Conservation (phyloP, 306 rosid species). For the Abrus pulchellus region DNA sequence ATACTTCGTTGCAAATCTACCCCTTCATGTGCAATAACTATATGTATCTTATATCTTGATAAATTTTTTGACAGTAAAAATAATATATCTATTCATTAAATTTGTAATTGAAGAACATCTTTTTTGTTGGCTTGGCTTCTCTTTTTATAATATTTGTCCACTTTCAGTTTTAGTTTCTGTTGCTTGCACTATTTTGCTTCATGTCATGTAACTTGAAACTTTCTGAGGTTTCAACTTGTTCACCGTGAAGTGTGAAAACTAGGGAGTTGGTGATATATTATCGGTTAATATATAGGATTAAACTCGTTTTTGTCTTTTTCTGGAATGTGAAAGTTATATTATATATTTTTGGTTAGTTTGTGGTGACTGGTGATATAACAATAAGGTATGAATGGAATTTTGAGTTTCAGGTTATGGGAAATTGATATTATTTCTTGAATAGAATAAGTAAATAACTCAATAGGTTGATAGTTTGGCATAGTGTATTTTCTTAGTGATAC, state of each 20-base stretch:
- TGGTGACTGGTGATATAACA: constrained; percentile 24
- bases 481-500: background rate
- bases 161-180: constrained; percentile 25
- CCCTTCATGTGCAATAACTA: background rate
- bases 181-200: constrained; percentile 11
- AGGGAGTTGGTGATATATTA: background rate
- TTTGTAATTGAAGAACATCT: background rate
- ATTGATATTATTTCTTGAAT: constrained; percentile 27
- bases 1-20: too few species aligned
- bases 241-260: background rate
- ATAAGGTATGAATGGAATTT: constrained; percentile 9
- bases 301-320: background rate
- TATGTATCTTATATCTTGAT: background rate
- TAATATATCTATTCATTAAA: background rate
- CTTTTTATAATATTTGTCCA: background rate
- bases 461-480: background rate
- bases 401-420: constrained; percentile 3
- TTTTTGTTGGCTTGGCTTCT: background rate
- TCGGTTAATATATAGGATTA: constrained; percentile 4
- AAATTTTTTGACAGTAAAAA: background rate
- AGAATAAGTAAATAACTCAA: background rate
- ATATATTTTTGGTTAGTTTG: constrained; percentile 17
- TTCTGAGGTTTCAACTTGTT: constrained; percentile 33
- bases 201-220: constrained; percentile 21
- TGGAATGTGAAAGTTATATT: background rate